Percentiles rank a stretch among this genome's conserved stretches.
Evolutionary conservation across 345 rosid species (phyloP).

Genomic region (Combretum micranthum): DNA sequence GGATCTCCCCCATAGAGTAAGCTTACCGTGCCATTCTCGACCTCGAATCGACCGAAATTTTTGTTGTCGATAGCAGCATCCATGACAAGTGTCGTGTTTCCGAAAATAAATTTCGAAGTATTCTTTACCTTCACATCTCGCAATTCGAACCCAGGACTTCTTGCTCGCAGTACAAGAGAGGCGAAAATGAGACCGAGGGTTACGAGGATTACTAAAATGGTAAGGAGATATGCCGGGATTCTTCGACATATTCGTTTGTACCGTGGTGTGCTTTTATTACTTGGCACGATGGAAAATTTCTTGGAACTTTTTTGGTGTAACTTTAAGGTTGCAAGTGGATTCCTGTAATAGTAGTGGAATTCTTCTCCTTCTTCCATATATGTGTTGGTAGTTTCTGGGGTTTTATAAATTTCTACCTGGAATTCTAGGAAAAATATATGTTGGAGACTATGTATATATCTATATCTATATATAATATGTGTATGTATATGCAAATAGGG

Average conservation of each 20-base stretch:
- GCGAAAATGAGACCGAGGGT: slow-evolving; percentile 13
- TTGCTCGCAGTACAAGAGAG: slow-evolving; percentile 12
- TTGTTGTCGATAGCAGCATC: slow-evolving; percentile 6
- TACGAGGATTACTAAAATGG: slow-evolving; percentile 4
- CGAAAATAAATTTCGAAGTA: neutral
- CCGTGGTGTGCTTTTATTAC: neutral
- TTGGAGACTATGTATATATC: too few species aligned
- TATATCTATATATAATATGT: too few species aligned
- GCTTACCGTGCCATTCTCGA: slow-evolving; percentile 1
- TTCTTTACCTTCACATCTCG: slow-evolving; percentile 6
- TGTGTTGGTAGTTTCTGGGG: too few species aligned
- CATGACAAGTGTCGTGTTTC: slow-evolving; percentile 5
- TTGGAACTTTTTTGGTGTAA: neutral
- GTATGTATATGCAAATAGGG: too few species aligned
- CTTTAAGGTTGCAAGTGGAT: too few species aligned
- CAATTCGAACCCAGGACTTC: slow-evolving; percentile 5
- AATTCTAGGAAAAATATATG: too few species aligned
- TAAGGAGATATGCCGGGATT: slow-evolving; percentile 9
- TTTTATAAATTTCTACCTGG: too few species aligned
- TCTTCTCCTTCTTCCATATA: too few species aligned
- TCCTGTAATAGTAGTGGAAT: too few species aligned
- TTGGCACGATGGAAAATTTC: neutral
- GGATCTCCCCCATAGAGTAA: slow-evolving; percentile 3
- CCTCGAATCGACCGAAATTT: slow-evolving; percentile 19
- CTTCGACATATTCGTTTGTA: slow-evolving; percentile 6